These are phyloP conservation scores for Alliaria petiolata DNA, from an alignment of 345 rosid genomes.

Conservation along the genomic window DNA sequence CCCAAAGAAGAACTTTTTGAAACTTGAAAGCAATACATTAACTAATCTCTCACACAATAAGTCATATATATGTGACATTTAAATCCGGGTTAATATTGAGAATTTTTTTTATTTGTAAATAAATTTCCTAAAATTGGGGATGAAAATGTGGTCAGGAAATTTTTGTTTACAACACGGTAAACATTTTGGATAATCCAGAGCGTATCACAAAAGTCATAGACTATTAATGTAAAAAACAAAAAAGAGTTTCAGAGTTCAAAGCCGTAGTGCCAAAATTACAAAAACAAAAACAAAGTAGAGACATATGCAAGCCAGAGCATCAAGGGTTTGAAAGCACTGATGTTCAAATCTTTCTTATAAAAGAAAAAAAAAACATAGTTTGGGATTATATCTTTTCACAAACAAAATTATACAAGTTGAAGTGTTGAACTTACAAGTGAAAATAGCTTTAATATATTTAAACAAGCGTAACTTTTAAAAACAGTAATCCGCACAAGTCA, in stretches of 20 bases:
- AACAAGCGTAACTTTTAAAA: too few relatives aligned
- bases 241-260: neutral
- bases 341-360: neutral
- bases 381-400: too few relatives aligned
- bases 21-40: neutral
- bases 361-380: too few relatives aligned
- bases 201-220: neutral
- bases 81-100: neutral
- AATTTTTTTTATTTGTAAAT: neutral
- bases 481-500: too few relatives aligned
- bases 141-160: neutral
- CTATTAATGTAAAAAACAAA: neutral
- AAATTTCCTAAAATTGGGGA: neutral
- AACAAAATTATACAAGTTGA: too few relatives aligned
- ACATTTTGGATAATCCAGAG: neutral
- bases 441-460: too few relatives aligned
- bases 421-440: too few relatives aligned
- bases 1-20: neutral
- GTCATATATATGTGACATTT: neutral
- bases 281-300: neutral
- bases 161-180: neutral
- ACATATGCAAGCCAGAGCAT: neutral
- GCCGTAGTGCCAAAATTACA: neutral
- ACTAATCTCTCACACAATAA: conserved; percentile 1
- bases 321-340: neutral